phyloP scores from a whole-genome alignment of 164 flowering plant species.

The Umbilicus rupestris region DNA sequence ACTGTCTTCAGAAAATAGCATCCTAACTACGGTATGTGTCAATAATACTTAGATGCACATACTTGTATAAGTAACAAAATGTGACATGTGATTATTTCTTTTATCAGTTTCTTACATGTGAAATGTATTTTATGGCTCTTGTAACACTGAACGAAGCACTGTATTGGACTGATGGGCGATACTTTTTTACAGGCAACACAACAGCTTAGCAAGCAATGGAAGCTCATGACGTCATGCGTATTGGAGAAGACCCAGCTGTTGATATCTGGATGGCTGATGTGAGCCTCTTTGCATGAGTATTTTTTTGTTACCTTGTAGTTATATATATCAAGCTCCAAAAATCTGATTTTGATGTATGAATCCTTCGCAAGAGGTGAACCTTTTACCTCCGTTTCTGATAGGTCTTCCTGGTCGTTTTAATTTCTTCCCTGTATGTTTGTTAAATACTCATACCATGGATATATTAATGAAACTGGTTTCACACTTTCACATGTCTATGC shows the following conservation, averaged over 20 bases:
- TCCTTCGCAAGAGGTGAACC: too few relatives aligned
- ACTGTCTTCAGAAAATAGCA: background rate
- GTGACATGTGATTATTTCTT: too few relatives aligned
- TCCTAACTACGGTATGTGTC: background rate
- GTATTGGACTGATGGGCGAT: conserved; percentile 96
- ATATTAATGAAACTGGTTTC: too few relatives aligned
- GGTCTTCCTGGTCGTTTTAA: too few relatives aligned
- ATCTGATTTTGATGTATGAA: background rate
- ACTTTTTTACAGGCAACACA: conserved; percentile 85
- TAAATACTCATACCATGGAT: too few relatives aligned
- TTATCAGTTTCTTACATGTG: too few relatives aligned
- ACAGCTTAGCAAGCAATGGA: conserved; percentile 70
- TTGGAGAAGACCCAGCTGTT: conserved; percentile 76
- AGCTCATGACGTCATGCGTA: conserved; percentile 91
- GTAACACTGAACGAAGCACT: conserved; percentile 61
- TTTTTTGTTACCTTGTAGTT: background rate
- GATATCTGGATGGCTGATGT: conserved; percentile 91
- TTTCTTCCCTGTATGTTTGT: too few relatives aligned
- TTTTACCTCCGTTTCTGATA: too few relatives aligned
- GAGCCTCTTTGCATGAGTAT: conserved; percentile 19
- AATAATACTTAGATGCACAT: background rate
- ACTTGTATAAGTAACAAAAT: too few relatives aligned
- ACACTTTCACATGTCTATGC: too few relatives aligned
- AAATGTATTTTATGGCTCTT: too few relatives aligned
- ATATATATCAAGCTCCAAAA: background rate